A percentile compares a stretch with the other conserved stretches of the same genome.
Evolutionary conservation across 2,329 filamentous ascomycete genomes (phyloP).

Genomic region (Ophiostoma piceae): DNA sequence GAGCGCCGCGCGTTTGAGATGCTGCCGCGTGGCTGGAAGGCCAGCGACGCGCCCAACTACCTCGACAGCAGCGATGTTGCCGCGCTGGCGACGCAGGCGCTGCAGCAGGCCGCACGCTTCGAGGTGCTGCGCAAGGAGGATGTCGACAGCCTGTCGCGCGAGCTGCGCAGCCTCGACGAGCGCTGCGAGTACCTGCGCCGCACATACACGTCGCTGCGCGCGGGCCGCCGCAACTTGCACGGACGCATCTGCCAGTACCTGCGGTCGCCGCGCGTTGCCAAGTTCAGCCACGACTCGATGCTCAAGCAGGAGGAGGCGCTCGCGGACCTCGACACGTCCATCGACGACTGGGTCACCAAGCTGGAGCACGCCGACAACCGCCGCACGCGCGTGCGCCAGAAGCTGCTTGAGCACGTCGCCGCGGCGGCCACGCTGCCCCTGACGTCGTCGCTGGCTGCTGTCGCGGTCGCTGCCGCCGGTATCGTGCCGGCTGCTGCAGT

Average conservation of each 20-base stretch:
- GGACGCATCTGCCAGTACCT: conserved; percentile 72
- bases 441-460: conserved; percentile 24
- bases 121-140: conserved; percentile 59
- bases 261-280: conserved; percentile 62
- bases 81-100: conserved; percentile 54
- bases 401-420: conserved; percentile 75
- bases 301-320: conserved; percentile 76
- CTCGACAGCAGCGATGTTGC: conserved; percentile 47
- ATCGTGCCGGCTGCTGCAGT: conserved; percentile 55
- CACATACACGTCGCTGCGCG: conserved; percentile 68
- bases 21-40: conserved; percentile 54
- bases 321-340: conserved; percentile 68
- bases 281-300: conserved; percentile 68
- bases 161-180: conserved; percentile 70
- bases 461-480: conserved; percentile 12
- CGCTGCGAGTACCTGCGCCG: conserved; percentile 72
- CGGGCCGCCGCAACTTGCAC: conserved; percentile 72
- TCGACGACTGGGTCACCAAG: conserved; percentile 75
- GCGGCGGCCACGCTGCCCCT: conserved; percentile 55
- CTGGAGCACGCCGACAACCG: conserved; percentile 76
- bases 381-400: conserved; percentile 68
- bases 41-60: conserved; percentile 46
- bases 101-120: conserved; percentile 58
- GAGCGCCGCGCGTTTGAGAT: conserved; percentile 56
- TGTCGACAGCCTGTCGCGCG: conserved; percentile 62